Evolutionary conservation across 176 grass and related monocot species (phyloP), one percentile per base, ranked within the genome.

Genomic region (Thinopyrum elongatum): DNA sequence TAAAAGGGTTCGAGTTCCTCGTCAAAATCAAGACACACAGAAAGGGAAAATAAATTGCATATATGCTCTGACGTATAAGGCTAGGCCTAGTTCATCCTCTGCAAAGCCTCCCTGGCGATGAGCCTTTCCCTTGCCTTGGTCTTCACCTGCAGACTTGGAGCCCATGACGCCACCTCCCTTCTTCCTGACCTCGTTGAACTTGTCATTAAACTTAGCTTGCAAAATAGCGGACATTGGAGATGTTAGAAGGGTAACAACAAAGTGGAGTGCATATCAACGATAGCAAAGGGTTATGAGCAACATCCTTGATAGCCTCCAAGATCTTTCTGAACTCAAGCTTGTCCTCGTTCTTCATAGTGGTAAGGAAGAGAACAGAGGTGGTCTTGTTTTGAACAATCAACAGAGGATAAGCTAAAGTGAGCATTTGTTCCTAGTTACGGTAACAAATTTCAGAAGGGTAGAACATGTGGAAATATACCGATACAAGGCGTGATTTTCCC

Each of bases 251-350:
- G 10, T n/a, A 26, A 68, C 4, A 7, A 4, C 10, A 2, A 62
- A 70, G 9, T 30, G 21, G 9, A 34, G 0, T n/a, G 0, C 19
- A 33, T 13, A 64, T 33, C 31, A 6, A n/a, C 10, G 30, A 23
- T 10, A 19, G 4, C 5, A n/a, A 11, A 44, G 26, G 28, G 15
- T 61, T 2, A 12, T 26, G 9, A 72, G 10, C 31, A 65, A 12
- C 55, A 21, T 44, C 92, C 89, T 94, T 94, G 25, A 94, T 89
- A 39, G 86, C 92, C 83, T 94, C 92, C 75, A 94, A 86, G 80
- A 94, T 91, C 86, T 94, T 91, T 76, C 89, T 94, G 80, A 94
- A 94, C 49, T 94, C 92, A 71, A 94, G 92, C 67, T 94, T 94
- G 78, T 94, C 92, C 77, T 94, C 89, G 0, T 94, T 94, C 92